Evolutionary conservation across 306 rosid species (phyloP).

Genomic region (Senna siamea): DNA sequence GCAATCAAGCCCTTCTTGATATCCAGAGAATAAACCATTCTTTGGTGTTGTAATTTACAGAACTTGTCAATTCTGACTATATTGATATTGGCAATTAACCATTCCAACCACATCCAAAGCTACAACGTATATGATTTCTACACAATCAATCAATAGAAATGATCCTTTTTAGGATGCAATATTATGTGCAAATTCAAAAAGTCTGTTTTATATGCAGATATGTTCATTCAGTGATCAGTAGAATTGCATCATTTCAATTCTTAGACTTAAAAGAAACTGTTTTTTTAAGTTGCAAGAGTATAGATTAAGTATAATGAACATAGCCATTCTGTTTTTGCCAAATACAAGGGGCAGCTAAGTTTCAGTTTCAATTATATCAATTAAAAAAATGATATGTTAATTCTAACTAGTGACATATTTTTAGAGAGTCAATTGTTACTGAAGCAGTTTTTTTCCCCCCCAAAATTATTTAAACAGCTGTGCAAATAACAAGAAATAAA

Average conservation of each 20-base stretch:
- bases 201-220: not conserved
- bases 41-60: no score
- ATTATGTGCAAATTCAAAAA: not conserved
- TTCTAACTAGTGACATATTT: not conserved
- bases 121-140: not conserved
- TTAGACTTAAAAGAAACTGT: not conserved
- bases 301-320: not conserved
- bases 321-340: not conserved
- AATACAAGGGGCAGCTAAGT: not conserved
- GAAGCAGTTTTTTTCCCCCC: conserved; percentile 2
- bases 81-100: no score
- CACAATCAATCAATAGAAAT: not conserved
- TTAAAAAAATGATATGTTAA: not conserved
- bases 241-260: not conserved
- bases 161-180: not conserved
- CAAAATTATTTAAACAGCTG: not conserved
- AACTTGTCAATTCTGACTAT: no score
- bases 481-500: conserved; percentile 14
- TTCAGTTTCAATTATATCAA: not conserved
- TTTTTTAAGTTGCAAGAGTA: not conserved
- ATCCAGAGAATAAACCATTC: no score
- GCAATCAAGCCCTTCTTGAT: no score
- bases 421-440: not conserved
- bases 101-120: no score
- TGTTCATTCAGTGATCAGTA: not conserved